Evolutionary conservation across 495 filamentous ascomycete genomes (phyloP), one percentile per base, ranked within the genome.

Genomic region (Penicillium argentinense): DNA sequence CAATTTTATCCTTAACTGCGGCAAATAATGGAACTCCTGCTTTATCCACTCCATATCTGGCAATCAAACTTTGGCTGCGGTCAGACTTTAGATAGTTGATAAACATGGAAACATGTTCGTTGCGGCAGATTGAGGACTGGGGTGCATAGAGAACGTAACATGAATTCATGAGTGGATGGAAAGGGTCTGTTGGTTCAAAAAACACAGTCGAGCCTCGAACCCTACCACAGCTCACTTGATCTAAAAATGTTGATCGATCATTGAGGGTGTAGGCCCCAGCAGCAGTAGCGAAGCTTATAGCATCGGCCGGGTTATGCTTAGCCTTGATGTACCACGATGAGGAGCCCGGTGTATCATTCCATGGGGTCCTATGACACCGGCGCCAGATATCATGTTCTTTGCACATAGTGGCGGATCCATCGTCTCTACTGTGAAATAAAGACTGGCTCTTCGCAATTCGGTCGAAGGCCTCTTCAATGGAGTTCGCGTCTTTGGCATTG

Each of bases 321-420:
- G 22, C 16, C 14, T 22, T 39, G 37, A 39, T 39, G n/a, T 25
- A 39, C 19, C 37, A 39, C 19, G 19, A 39, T 0, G 37, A 39
- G n/a, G 8, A 9, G 21, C n/a, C n/a, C n/a, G 37, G 14, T 0
- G n/a, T 25, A n/a, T 9, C 37, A 7, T 22, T n/a, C 37, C 19
- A 39, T 25, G 19, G 19, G 25, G 9, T 9, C 22, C 37, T 18
- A 25, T 39, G 37, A 8, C 18, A 22, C 25, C 19, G 37, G 19
- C 37, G 19, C 37, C 37, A 39, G n/a, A 39, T 39, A 14, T 39
- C 37, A 2, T 22, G 37, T 39, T 39, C 37, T 12, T 14, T 22
- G n/a, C 19, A n/a, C 37, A 39, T 39, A 7, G 37, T 39, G 4
- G 37, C 37, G 7, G 19, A 39, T 12, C 37, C 37, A 24, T 25